A percentile compares a stretch with the other conserved stretches of the same genome.
Conservation (phyloP, 2,329 filamentous ascomycete species). For the Aspergillus sp. region DNA sequence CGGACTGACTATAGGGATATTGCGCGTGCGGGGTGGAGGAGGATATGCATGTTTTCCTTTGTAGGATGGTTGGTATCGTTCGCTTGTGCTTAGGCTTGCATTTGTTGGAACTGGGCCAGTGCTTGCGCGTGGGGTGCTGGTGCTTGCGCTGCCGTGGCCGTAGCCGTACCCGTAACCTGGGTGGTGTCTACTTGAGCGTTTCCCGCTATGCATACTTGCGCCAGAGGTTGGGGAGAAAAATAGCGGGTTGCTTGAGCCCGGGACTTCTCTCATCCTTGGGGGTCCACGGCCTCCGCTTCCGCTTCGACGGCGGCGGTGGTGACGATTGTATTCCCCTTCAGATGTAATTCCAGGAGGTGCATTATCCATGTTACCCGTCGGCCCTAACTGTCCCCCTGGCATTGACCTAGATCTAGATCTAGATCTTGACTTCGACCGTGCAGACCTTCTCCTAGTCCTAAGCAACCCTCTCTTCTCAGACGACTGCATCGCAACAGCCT, state of each 20-base stretch:
- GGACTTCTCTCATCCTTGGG: slow-evolving; percentile 8
- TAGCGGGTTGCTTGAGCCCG: slow-evolving; percentile 62
- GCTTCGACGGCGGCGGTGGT: neutral
- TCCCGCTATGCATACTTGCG: slow-evolving; percentile 41
- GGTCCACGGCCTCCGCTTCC: neutral
- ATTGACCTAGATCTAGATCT: too few species aligned
- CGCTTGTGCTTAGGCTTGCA: neutral
- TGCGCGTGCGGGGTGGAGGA: neutral
- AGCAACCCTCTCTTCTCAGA: slow-evolving; percentile 64
- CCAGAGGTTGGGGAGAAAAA: slow-evolving; percentile 94
- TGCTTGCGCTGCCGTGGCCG: slow-evolving; percentile 26
- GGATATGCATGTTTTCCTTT: neutral
- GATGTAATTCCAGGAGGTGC: neutral
- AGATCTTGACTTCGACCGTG: slow-evolving; percentile 4
- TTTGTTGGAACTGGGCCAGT: too few species aligned
- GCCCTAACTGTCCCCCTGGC: neutral
- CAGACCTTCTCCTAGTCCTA: slow-evolving; percentile 34
- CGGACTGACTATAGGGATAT: slow-evolving; percentile 46
- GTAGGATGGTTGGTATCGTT: neutral
- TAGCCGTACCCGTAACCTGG: too few species aligned
- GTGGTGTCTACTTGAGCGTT: too few species aligned
- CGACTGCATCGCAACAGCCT: slow-evolving; percentile 67
- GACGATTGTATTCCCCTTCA: neutral
- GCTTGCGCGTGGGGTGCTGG: neutral
- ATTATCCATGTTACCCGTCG: neutral